phyloP scores from a whole-genome alignment of 202 grass and related monocot genomes.

The Carex arenaria region DNA sequence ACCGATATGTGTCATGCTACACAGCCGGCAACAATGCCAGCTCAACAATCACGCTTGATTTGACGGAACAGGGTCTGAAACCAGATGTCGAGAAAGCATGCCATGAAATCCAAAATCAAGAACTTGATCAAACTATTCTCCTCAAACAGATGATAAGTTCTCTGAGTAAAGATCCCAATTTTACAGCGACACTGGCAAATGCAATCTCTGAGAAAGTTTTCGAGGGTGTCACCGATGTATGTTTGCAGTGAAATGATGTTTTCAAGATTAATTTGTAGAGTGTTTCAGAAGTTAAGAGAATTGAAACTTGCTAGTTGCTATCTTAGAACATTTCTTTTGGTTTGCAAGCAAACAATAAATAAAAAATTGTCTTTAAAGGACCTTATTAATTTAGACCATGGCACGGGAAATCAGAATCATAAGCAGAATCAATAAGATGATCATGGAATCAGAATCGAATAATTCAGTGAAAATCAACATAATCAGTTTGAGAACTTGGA shows the following conservation, averaged over 20 bases:
- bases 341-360: background rate
- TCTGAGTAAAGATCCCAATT: conserved; percentile 48
- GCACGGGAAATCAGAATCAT: too few species aligned
- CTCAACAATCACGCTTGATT: conserved; percentile 57
- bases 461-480: too few species aligned
- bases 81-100: conserved; percentile 30
- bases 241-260: background rate
- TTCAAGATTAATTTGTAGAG: background rate
- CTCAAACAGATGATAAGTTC: conserved; percentile 55
- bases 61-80: conserved; percentile 28
- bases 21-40: conserved; percentile 30
- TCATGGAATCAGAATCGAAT: too few species aligned
- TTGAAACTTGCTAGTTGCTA: too few species aligned
- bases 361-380: background rate
- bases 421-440: too few species aligned
- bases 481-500: too few species aligned
- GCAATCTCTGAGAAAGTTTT: conserved; percentile 51
- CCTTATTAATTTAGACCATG: background rate
- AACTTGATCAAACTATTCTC: conserved; percentile 34
- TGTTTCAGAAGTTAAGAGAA: too few species aligned
- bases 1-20: background rate
- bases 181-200: conserved; percentile 42
- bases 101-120: conserved; percentile 34
- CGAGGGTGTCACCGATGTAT: conserved; percentile 15
- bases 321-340: background rate